Conservation (phyloP, 2,329 filamentous ascomycete species). For the Chaetomiaceae sp. region DNA sequence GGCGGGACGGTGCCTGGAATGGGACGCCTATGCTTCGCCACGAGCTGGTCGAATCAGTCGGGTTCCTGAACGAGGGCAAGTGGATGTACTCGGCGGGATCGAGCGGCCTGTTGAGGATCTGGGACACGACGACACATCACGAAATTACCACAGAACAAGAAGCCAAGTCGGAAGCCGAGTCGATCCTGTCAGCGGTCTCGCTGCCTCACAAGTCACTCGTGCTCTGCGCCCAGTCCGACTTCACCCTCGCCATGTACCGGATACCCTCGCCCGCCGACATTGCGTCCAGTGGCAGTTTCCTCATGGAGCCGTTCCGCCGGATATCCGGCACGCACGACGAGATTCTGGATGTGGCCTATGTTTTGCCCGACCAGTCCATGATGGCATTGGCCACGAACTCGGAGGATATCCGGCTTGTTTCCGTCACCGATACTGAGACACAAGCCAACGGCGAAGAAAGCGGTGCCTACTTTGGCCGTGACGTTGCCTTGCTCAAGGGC, state of each 20-base stretch:
- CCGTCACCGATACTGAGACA: slow-evolving; percentile 47
- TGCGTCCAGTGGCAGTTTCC: slow-evolving; percentile 15
- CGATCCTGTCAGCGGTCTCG: slow-evolving; percentile 69
- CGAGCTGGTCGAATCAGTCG: slow-evolving; percentile 78
- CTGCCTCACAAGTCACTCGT: slow-evolving; percentile 62
- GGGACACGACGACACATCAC: slow-evolving; percentile 70
- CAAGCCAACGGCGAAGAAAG: slow-evolving; percentile 26
- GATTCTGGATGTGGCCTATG: slow-evolving; percentile 87
- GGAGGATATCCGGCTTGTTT: slow-evolving; percentile 85
- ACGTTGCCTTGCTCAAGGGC: slow-evolving; percentile 78
- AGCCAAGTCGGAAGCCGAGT: slow-evolving; percentile 54
- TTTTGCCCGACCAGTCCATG: slow-evolving; percentile 73
- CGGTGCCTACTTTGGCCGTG: slow-evolving; percentile 75
- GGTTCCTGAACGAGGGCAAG: slow-evolving; percentile 67
- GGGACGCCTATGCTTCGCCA: slow-evolving; percentile 77
- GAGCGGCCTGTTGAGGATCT: slow-evolving; percentile 76
- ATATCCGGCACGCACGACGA: slow-evolving; percentile 98
- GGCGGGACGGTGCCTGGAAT: slow-evolving; percentile 83
- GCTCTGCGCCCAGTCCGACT: slow-evolving; percentile 81
- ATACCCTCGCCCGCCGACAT: slow-evolving; percentile 38
- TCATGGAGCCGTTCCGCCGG: slow-evolving; percentile 57
- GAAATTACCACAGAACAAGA: slow-evolving; percentile 74
- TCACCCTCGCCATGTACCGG: slow-evolving; percentile 73
- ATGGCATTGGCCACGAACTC: slow-evolving; percentile 92
- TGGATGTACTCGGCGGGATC: slow-evolving; percentile 81